A percentile compares a stretch with the other conserved stretches of the same genome.
Conservation (phyloP, 345 rosid genomes). For the Syzygium grande region DNA sequence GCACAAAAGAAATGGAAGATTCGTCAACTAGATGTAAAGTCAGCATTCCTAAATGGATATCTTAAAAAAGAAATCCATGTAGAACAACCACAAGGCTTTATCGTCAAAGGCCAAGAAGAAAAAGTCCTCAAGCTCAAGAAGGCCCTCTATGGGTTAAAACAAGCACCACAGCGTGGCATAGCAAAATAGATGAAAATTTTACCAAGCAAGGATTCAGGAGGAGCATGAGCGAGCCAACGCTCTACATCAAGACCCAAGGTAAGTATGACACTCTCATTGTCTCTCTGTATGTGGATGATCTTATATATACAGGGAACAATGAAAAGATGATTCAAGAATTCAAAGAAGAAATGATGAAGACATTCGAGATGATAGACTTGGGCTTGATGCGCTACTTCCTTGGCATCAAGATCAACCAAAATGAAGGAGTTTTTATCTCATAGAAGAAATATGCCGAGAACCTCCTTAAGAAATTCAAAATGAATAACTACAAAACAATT, state of each 20-base stretch:
- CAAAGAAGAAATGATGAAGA: not conserved
- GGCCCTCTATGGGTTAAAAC: not conserved
- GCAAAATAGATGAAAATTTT: not conserved
- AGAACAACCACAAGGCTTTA: not conserved
- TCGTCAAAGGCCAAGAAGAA: not conserved
- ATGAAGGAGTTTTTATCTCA: not conserved
- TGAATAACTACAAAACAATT: not conserved
- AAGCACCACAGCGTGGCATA: not conserved
- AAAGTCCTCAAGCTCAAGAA: not conserved
- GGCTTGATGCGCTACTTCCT: not conserved
- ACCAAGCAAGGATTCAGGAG: not conserved
- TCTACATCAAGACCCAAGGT: not conserved
- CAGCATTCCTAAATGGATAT: not conserved
- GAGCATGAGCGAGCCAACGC: not conserved
- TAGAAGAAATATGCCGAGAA: not conserved
- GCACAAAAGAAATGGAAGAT: not conserved
- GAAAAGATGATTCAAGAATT: not conserved
- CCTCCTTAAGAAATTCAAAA: not conserved
- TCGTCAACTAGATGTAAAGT: not conserved
- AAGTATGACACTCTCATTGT: not conserved
- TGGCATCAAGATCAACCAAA: not conserved
- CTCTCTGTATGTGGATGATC: not conserved
- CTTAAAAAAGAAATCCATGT: not conserved
- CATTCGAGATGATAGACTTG: not conserved
- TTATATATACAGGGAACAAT: not conserved